phyloP scores from a whole-genome alignment of 352 stramenopile species.

The Paralagenidium karlingii region DNA sequence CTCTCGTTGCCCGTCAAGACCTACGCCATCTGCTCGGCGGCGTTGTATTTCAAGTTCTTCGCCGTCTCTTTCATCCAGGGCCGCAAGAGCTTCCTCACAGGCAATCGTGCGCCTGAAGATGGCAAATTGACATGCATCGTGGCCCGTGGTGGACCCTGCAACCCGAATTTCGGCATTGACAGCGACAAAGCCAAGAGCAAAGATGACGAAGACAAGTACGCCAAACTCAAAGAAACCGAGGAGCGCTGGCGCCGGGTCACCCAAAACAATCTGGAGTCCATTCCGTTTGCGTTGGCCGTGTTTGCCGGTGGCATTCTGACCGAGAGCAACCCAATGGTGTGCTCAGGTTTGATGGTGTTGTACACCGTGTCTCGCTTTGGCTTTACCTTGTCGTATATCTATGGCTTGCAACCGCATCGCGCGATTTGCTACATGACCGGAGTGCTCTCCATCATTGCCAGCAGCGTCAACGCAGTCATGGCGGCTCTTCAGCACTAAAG shows the following conservation, averaged over 20 bases:
- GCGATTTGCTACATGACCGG: constrained; percentile 11
- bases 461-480: constrained; percentile 21
- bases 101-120: constrained; percentile 39
- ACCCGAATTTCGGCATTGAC: constrained; percentile 23
- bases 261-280: constrained; percentile 45
- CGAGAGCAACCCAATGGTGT: constrained; percentile 18
- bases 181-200: too few species aligned
- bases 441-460: constrained; percentile 16
- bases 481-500: too few species aligned
- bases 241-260: constrained; percentile 35
- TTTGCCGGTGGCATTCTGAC: constrained; percentile 31
- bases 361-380: constrained; percentile 21
- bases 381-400: constrained; percentile 23
- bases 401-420: constrained; percentile 21
- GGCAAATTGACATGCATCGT: constrained; percentile 15
- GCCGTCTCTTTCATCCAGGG: constrained; percentile 29
- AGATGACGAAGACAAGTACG: too few species aligned
- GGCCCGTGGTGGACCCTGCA: constrained; percentile 10
- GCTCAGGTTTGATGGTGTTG: constrained; percentile 14
- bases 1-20: constrained; percentile 9
- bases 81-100: constrained; percentile 30
- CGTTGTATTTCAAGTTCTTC: constrained; percentile 55
- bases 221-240: constrained; percentile 18
- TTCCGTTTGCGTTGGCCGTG: constrained; percentile 35
- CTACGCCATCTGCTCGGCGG: constrained; percentile 18